Percentiles rank a stretch among this genome's conserved stretches.
These are phyloP conservation scores for Lablab purpureus DNA, from an alignment of 306 rosid genomes.

Conservation along the genomic window DNA sequence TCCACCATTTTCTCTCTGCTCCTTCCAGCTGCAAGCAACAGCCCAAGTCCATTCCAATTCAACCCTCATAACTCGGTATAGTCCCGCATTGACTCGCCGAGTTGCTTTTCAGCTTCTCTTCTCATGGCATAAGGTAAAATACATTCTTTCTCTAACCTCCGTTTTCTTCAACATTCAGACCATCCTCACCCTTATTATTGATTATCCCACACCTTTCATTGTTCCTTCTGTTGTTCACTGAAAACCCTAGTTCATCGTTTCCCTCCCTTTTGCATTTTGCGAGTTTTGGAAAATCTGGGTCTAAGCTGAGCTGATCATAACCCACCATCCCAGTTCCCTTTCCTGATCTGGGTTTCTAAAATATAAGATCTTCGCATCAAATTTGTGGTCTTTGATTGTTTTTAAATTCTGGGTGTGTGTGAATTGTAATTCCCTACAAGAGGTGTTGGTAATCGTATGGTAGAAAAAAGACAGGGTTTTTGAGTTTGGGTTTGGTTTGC, in stretches of 20 bases:
- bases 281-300: background rate
- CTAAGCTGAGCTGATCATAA: slow-evolving; percentile 33
- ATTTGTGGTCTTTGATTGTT: slow-evolving; percentile 28
- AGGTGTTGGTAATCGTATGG: slow-evolving; percentile 26
- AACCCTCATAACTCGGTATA: slow-evolving; percentile 28
- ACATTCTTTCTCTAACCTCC: slow-evolving; percentile 6
- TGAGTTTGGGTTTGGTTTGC: slow-evolving; percentile 2
- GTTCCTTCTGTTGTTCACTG: background rate
- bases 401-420: slow-evolving; percentile 41
- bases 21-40: slow-evolving; percentile 24
- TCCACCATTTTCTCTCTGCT: background rate
- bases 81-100: slow-evolving; percentile 39
- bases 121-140: slow-evolving; percentile 40
- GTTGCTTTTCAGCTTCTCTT: slow-evolving; percentile 39
- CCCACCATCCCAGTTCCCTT: slow-evolving; percentile 15
- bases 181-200: background rate
- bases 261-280: background rate
- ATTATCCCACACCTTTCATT: slow-evolving; percentile 18
- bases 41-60: slow-evolving; percentile 28
- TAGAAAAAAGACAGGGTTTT: background rate
- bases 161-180: background rate
- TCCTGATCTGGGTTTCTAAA: slow-evolving; percentile 44
- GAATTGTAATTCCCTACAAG: background rate
- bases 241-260: slow-evolving; percentile 27
- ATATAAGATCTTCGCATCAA: slow-evolving; percentile 46